phyloP scores from a whole-genome alignment of 768 basidiomycete species.

The Boletales sp. region DNA sequence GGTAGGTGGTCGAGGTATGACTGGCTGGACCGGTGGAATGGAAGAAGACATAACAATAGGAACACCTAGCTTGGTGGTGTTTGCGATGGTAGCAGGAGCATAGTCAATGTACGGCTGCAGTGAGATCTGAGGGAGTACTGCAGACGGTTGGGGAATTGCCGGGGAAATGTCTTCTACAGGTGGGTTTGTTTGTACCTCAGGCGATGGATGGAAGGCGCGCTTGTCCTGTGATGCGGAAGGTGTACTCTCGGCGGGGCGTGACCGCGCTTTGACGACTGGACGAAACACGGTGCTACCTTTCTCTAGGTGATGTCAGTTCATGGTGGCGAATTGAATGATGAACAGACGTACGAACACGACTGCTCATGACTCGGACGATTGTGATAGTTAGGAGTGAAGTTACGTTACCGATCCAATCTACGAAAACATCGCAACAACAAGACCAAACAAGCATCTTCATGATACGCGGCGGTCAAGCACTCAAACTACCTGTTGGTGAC shows the following conservation, averaged over 20 bases:
- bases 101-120: conserved; percentile 3
- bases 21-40: conserved; percentile 1
- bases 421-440: conserved; percentile 16
- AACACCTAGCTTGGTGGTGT: conserved; percentile 6
- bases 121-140: conserved; percentile 5
- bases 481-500: conserved; percentile 52
- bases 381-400: not conserved
- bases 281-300: conserved; percentile 70
- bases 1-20: not conserved
- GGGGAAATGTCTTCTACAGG: not conserved
- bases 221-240: conserved; percentile 14
- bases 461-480: conserved; percentile 26
- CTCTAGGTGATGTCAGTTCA: conserved; percentile 38
- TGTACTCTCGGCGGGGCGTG: conserved; percentile 36
- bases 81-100: not conserved
- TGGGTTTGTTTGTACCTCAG: conserved; percentile 3
- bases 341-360: conserved; percentile 56
- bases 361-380: conserved; percentile 34
- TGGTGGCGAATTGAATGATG: not conserved
- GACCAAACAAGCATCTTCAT: conserved; percentile 22
- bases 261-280: conserved; percentile 58
- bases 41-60: conserved; percentile 21
- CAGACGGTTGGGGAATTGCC: conserved; percentile 1
- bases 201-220: conserved; percentile 4
- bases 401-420: conserved; percentile 1